Conservation (phyloP, 306 rosid species). For the Trifolium repens region DNA sequence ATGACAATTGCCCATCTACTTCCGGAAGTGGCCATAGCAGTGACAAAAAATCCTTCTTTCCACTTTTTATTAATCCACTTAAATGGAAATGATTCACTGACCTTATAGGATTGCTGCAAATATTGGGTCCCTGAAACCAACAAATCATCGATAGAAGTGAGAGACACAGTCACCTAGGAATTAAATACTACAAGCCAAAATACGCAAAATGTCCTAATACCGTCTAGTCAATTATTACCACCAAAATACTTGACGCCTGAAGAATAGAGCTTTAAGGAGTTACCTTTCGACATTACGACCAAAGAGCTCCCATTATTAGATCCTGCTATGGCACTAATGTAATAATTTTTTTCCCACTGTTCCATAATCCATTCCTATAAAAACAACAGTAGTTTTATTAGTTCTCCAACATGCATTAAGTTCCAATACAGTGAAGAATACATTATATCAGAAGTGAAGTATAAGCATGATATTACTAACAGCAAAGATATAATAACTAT, state of each 20-base stretch:
- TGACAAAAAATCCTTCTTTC: conserved; percentile 85
- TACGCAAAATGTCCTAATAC: neutral
- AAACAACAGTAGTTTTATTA: conserved; percentile 16
- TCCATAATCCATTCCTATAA: conserved; percentile 96
- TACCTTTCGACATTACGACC: conserved; percentile 96
- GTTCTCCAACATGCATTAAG: conserved; percentile 55
- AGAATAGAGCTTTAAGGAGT: conserved; percentile 12
- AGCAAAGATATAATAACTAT: conserved; percentile 19
- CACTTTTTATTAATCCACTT: conserved; percentile 98
- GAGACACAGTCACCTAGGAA: neutral
- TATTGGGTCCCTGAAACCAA: conserved; percentile 69
- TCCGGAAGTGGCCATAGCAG: conserved; percentile 91
- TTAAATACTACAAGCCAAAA: neutral
- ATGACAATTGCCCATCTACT: conserved; percentile 87
- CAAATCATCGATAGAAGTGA: conserved; percentile 25
- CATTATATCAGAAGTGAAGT: conserved; percentile 10
- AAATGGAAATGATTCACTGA: conserved; percentile 86
- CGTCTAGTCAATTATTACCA: conserved; percentile 25
- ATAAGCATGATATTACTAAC: conserved; percentile 19
- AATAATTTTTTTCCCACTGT: conserved; percentile 87
- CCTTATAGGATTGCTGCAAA: conserved; percentile 93
- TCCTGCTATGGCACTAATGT: conserved; percentile 88
- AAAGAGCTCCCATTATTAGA: conserved; percentile 75
- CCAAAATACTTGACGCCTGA: conserved; percentile 1
- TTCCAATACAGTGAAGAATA: conserved; percentile 16